phyloP scores from a whole-genome alignment of 257 asterid genomes.

The Solanum pinnatisectum region DNA sequence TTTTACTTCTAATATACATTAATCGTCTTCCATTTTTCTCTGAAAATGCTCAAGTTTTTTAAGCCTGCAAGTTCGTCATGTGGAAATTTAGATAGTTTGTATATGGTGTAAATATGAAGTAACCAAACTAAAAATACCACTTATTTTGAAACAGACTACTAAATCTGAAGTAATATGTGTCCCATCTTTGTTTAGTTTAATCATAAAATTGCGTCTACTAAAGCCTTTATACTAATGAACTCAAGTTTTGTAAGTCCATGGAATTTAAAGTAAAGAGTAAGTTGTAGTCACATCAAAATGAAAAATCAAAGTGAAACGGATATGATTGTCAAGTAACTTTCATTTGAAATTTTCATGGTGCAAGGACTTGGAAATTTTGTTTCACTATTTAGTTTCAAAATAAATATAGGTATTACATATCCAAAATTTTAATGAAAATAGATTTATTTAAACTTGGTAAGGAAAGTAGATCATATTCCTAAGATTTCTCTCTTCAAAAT shows the following conservation, averaged over 20 bases:
- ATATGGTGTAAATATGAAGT: not conserved
- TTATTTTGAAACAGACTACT: too few relatives aligned
- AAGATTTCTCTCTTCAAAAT: too few relatives aligned
- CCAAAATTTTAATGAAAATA: not conserved
- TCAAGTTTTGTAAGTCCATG: not conserved
- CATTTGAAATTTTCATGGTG: too few relatives aligned
- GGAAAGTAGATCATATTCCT: too few relatives aligned
- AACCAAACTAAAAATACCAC: not conserved
- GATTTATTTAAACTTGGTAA: not conserved
- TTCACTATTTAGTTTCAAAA: too few relatives aligned
- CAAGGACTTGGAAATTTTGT: not conserved
- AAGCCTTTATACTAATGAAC: not conserved
- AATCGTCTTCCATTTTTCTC: not conserved
- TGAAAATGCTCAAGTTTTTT: not conserved
- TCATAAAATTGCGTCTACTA: not conserved
- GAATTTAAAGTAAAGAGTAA: not conserved
- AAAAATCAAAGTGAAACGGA: not conserved
- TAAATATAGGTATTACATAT: too few relatives aligned
- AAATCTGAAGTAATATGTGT: not conserved
- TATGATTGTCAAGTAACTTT: too few relatives aligned
- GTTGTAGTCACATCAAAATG: not conserved
- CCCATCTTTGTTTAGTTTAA: not conserved
- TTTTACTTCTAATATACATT: not conserved
- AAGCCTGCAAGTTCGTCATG: not conserved
- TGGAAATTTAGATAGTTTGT: not conserved